These are phyloP conservation scores for Salix brachista DNA, from an alignment of 345 rosid genomes.

Conservation along the genomic window DNA sequence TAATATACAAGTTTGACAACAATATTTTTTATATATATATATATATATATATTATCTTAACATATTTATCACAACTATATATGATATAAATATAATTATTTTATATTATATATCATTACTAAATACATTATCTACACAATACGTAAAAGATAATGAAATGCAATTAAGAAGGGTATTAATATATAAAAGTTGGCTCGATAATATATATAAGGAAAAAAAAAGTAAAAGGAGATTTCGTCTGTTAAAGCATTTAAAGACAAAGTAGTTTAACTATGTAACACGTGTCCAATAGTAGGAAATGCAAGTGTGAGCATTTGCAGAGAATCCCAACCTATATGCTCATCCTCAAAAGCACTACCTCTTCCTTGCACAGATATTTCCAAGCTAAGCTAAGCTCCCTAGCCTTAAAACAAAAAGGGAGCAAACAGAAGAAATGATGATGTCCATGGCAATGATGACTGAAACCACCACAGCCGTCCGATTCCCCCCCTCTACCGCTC, in stretches of 20 bases:
- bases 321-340: background rate
- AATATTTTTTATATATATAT: too few species aligned
- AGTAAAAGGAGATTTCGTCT: too few species aligned
- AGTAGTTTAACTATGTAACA: background rate
- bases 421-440: background rate
- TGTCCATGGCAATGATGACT: constrained; percentile 39
- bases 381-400: background rate
- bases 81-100: too few species aligned
- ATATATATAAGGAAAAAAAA: too few species aligned
- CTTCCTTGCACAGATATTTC: background rate
- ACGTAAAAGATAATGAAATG: too few species aligned
- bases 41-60: too few species aligned
- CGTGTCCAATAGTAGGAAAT: background rate
- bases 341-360: background rate
- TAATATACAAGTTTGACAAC: too few species aligned
- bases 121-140: too few species aligned
- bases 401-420: background rate
- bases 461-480: constrained; percentile 68
- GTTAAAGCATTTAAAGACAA: background rate
- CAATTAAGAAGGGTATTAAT: too few species aligned
- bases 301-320: background rate
- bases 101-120: too few species aligned
- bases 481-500: constrained; percentile 29
- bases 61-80: too few species aligned
- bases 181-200: too few species aligned